phyloP scores from a whole-genome alignment of 2,329 filamentous ascomycete species.

The Aspergillus luchuensis region DNA sequence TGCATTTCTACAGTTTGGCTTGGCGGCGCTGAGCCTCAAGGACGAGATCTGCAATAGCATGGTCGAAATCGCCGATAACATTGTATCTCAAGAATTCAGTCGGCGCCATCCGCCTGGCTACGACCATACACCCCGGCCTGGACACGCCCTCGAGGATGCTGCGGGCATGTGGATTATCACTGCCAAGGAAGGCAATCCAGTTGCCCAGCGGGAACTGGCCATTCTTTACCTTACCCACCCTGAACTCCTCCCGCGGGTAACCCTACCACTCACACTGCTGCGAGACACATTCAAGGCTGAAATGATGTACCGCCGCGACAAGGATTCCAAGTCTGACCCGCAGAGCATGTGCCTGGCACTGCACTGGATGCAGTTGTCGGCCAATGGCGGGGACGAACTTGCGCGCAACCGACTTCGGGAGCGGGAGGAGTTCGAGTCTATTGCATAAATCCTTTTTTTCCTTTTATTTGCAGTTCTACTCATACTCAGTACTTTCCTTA shows the following conservation, averaged over 20 bases:
- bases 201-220: constrained; percentile 88
- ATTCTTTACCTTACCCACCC: constrained; percentile 92
- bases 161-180: constrained; percentile 90
- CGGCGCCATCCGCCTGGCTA: constrained; percentile 38
- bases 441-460: constrained; percentile 45
- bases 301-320: constrained; percentile 68
- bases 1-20: constrained; percentile 85
- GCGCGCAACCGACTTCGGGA: constrained; percentile 81
- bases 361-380: constrained; percentile 95
- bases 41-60: constrained; percentile 83
- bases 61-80: constrained; percentile 72
- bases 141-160: constrained; percentile 65
- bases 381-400: constrained; percentile 80
- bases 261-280: constrained; percentile 79
- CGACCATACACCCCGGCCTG: constrained; percentile 33
- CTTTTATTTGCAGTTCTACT: background rate
- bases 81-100: constrained; percentile 60
- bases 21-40: constrained; percentile 86
- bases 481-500: constrained; percentile 10
- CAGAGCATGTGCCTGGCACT: constrained; percentile 90
- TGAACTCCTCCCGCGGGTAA: constrained; percentile 76
- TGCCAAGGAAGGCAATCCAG: constrained; percentile 85
- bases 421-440: constrained; percentile 62
- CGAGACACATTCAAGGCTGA: constrained; percentile 88
- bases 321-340: constrained; percentile 73